A percentile compares a stretch with the other conserved stretches of the same genome.
Conservation (phyloP, 2,329 filamentous ascomycete genomes). For the Gnomoniopsis sp. region DNA sequence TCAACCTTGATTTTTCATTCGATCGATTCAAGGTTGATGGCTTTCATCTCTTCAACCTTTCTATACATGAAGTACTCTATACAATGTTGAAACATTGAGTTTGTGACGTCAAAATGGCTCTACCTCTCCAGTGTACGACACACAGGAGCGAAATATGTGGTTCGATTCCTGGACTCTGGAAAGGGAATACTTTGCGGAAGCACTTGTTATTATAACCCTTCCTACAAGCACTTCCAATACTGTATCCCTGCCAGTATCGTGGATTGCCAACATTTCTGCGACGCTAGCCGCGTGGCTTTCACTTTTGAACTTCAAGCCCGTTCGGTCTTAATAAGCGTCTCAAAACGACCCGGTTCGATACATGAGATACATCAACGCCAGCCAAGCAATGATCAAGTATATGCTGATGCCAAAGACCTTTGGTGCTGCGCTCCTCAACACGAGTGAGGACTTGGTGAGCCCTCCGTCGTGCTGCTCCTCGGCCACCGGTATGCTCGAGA, state of each 20-base stretch:
- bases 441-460: neutral
- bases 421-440: constrained; percentile 3
- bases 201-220: no score
- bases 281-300: neutral
- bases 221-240: no score
- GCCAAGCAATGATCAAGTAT: constrained; percentile 8
- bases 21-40: no score
- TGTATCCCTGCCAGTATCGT: neutral
- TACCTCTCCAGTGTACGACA: no score
- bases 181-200: no score
- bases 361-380: constrained; percentile 12
- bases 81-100: no score
- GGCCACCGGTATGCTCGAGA: neutral
- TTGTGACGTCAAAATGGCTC: no score
- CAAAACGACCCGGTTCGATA: constrained; percentile 12
- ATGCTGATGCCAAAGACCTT: constrained; percentile 8
- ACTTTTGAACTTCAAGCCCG: neutral
- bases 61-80: no score
- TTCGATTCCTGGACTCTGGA: no score
- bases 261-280: neutral
- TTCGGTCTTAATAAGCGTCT: neutral
- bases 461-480: neutral
- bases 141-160: no score
- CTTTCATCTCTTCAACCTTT: no score
- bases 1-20: no score